Conservation (phyloP, 805 yeast species). For the Ogataea philodendri region DNA sequence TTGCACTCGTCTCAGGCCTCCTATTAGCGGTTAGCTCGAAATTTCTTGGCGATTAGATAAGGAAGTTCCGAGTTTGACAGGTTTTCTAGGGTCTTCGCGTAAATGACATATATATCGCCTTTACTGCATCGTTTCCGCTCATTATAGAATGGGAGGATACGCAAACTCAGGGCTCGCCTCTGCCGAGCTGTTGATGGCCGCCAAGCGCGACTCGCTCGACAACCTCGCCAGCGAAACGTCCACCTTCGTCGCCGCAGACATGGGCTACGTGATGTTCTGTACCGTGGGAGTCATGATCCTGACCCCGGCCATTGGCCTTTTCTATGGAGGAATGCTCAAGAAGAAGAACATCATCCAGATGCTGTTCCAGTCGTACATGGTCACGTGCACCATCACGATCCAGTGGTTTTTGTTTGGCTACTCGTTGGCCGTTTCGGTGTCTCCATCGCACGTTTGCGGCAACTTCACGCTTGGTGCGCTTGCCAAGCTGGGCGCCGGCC, state of each 20-base stretch:
- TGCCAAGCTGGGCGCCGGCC: conserved; percentile 38
- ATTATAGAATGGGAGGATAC: conserved; percentile 27
- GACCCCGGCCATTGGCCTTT: conserved; percentile 45
- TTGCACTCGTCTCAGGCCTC: too few species aligned
- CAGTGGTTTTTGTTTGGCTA: conserved; percentile 48
- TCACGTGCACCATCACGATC: conserved; percentile 37
- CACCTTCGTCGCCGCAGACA: conserved; percentile 40
- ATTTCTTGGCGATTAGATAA: too few species aligned
- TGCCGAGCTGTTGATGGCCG: conserved; percentile 24
- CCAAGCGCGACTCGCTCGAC: conserved; percentile 24
- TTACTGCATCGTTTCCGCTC: neutral
- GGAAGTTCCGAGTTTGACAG: too few species aligned
- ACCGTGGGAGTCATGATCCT: conserved; percentile 48
- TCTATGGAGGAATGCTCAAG: conserved; percentile 43
- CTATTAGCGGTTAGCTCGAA: too few species aligned
- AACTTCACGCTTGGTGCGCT: conserved; percentile 41
- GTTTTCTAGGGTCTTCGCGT: conserved; percentile 1
- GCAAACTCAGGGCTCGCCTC: conserved; percentile 35
- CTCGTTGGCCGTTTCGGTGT: conserved; percentile 41
- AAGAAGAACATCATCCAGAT: conserved; percentile 44
- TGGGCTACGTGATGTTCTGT: conserved; percentile 48
- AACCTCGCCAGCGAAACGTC: conserved; percentile 38
- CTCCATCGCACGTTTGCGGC: conserved; percentile 35
- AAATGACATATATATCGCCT: too few species aligned
- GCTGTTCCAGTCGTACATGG: conserved; percentile 44